Base-by-base conservation (phyloP, 2,329 filamentous ascomycete species). In the Sphaerulina musiva region DNA sequence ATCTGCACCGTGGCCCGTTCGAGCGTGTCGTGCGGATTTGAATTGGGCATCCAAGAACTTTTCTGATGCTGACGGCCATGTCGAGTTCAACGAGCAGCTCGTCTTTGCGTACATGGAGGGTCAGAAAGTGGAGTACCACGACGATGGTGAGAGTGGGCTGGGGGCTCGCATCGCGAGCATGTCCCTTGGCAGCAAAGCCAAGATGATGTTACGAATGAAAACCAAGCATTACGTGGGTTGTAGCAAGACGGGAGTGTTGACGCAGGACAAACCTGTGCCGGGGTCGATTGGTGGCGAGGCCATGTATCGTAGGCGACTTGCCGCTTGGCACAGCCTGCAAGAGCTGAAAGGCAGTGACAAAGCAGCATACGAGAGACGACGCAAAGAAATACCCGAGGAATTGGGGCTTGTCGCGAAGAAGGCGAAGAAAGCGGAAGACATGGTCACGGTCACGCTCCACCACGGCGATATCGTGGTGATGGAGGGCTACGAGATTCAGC, bases 381-480 rank as follows among this genome's bases (percentile, higher is more conserved):
- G 68, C 5, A 70, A 67, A 45, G 50, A 69, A 42, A 48, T 75
- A 0, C 68, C 71, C 0, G 66, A 64, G n/a, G 66, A 75, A n/a
- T 57, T 77, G 1, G 63, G 62, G 0, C 53, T 74, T 2, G 66
- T 62, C 45, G 56, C 62, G 7, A 67, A 65, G 12, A 63, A 66
- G 1, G 63, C 62, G 31, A 69, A 55, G n/a, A 66, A 68, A 3
- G 66, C 68, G 58, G 42, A 66, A 59, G 43, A 64, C 20, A 51
- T 70, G 8, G 68, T 81, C 11, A 72, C 68, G 1, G 65, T 82
- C 63, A 69, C 72, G 1, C 69, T 87, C 3, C 72, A 75, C 6
- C 83, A 87, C 64, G 84, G 83, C 0, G 83, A 86, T 63, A 77
- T 86, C 9, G 75, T 82, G 2, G 70, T 85, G 14, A 86, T 86